phyloP scores from a whole-genome alignment of 495 filamentous ascomycete genomes.

The Physcia stellaris region DNA sequence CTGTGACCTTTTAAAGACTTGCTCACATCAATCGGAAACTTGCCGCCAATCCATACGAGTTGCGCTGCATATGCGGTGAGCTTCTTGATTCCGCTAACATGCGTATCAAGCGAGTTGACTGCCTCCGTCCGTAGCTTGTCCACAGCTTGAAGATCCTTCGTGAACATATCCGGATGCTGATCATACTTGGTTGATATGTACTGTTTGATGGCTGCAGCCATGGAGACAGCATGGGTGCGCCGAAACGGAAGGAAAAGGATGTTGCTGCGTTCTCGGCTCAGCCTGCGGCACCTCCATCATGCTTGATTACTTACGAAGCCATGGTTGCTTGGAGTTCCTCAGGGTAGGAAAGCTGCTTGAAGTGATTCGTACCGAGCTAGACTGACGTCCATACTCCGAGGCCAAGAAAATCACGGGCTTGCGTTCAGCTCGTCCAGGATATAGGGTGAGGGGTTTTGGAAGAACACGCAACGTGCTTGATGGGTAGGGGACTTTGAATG shows the following conservation, averaged over 20 bases:
- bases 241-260: conserved; percentile 71
- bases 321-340: no score
- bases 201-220: conserved; percentile 75
- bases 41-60: conserved; percentile 84
- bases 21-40: conserved; percentile 90
- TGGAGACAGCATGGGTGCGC: conserved; percentile 58
- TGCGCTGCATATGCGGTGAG: conserved; percentile 82
- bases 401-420: no score
- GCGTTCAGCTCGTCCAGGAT: no score
- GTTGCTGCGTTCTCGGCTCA: no score
- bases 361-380: no score
- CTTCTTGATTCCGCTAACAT: conserved; percentile 78
- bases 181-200: conserved; percentile 99
- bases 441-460: no score
- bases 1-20: background rate
- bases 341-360: no score
- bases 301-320: conserved; percentile 4
- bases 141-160: conserved; percentile 73
- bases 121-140: conserved; percentile 72
- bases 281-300: no score
- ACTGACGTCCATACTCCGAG: no score
- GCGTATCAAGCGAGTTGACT: conserved; percentile 74
- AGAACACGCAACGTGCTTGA: no score
- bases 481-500: no score
- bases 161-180: conserved; percentile 97